These are phyloP conservation scores for Choiromyces venosus DNA, from an alignment of 495 filamentous ascomycete species.

Conservation along the genomic window DNA sequence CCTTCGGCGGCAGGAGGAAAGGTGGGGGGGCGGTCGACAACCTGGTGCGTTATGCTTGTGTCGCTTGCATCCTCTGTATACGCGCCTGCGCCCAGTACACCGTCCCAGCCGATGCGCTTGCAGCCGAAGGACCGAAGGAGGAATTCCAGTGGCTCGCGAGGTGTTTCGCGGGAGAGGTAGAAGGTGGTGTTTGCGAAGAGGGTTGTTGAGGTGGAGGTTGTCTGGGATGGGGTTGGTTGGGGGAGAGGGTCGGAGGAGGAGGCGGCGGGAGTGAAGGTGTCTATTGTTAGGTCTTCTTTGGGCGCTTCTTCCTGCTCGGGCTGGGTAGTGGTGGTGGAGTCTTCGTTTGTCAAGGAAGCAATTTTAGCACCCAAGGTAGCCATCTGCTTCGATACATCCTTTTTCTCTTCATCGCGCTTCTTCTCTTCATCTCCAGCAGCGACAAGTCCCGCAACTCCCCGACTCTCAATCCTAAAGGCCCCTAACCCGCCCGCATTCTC, in stretches of 20 bases:
- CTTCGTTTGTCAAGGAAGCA: conserved; percentile 46
- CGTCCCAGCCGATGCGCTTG: conserved; percentile 92
- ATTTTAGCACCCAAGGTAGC: conserved; percentile 50
- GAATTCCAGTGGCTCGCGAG: conserved; percentile 85
- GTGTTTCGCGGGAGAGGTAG: conserved; percentile 90
- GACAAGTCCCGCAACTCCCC: conserved; percentile 50
- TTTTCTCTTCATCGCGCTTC: conserved; percentile 47
- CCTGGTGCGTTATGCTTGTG: conserved; percentile 85
- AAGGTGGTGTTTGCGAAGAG: conserved; percentile 85
- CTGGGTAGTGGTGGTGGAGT: conserved; percentile 40
- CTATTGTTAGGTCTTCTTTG: conserved; percentile 62
- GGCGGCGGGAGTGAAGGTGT: conserved; percentile 69
- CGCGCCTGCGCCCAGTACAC: conserved; percentile 79
- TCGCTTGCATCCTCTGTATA: conserved; percentile 85
- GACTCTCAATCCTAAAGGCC: conserved; percentile 83
- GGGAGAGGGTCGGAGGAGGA: conserved; percentile 70
- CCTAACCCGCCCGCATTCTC: conserved; percentile 82
- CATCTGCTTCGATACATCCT: conserved; percentile 53
- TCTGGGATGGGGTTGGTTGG: conserved; percentile 62
- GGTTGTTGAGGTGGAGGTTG: conserved; percentile 30
- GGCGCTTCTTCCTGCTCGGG: conserved; percentile 46
- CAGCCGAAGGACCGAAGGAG: conserved; percentile 91
- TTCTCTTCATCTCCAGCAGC: conserved; percentile 46
- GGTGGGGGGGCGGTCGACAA: conserved; percentile 81
- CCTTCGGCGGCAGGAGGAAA: conserved; percentile 56